Evolutionary conservation across 306 rosid genomes (phyloP).

Genomic region (Medicago truncatula): MtrunA17r5.0-ANR NC_053048.1:50633501-50634000

Average conservation of each 20-base stretch:
- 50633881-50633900: conserved; percentile 13
- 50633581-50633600: not conserved
- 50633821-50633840: not conserved
- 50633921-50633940: conserved; percentile 22
- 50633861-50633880: conserved; percentile 20
- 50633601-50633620: not conserved
- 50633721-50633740: not conserved
- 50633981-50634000: not conserved
- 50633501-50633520: not conserved
- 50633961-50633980: conserved; percentile 7
- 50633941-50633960: conserved; percentile 5
- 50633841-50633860: conserved; percentile 12
- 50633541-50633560: not conserved
- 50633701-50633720: conserved; percentile 2
- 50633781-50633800: not conserved
- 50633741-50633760: conserved; percentile 21
- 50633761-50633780: conserved; percentile 17
- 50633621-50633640: not conserved
- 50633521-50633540: not conserved
- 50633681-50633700: conserved; percentile 11
- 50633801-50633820: conserved; percentile 17
- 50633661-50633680: not conserved
- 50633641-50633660: too few species aligned
- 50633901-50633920: conserved; percentile 35
- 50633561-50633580: not conserved